Conservation (phyloP, 139 green algal species). For the Chlorella sp. region DNA sequence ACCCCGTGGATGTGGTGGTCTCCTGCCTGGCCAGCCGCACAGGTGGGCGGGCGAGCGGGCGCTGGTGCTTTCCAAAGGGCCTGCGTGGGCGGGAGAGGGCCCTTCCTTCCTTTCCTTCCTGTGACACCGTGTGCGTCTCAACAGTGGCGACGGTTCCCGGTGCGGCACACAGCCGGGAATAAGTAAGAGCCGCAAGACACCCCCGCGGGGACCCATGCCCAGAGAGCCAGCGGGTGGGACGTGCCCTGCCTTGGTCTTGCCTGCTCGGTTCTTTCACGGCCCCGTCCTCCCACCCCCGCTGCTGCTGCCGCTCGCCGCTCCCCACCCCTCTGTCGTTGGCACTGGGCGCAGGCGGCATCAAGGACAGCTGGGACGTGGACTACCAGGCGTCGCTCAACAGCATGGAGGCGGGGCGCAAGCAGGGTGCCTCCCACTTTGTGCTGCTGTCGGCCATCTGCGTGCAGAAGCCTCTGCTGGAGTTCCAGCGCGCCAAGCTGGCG, state of each 20-base stretch:
- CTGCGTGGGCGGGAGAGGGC: not conserved
- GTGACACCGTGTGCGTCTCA: too few relatives aligned
- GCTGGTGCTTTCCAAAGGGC: not conserved
- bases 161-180: too few relatives aligned
- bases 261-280: too few relatives aligned
- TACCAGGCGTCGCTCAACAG: constrained; percentile 96
- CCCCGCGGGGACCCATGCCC: too few relatives aligned
- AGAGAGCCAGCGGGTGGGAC: too few relatives aligned
- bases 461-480: constrained; percentile 98
- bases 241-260: too few relatives aligned
- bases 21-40: constrained; percentile 96
- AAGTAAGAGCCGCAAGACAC: too few relatives aligned
- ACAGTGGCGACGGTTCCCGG: too few relatives aligned
- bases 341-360: constrained; percentile 56
- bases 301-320: not conserved
- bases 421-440: constrained; percentile 90
- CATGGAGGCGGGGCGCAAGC: constrained; percentile 78
- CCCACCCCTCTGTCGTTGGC: not conserved
- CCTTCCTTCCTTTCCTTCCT: too few relatives aligned
- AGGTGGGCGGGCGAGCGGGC: constrained; percentile 49
- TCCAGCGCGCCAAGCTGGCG: constrained; percentile 98
- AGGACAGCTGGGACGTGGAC: constrained; percentile 98
- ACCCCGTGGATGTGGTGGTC: constrained; percentile 96
- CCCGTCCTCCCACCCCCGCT: not conserved
- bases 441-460: constrained; percentile 98